Evolutionary conservation across 1,284 basidiomycete species (phyloP), one percentile per base, ranked within the genome.

Genomic region (Cutaneotrichosporon daszewskae): DNA sequence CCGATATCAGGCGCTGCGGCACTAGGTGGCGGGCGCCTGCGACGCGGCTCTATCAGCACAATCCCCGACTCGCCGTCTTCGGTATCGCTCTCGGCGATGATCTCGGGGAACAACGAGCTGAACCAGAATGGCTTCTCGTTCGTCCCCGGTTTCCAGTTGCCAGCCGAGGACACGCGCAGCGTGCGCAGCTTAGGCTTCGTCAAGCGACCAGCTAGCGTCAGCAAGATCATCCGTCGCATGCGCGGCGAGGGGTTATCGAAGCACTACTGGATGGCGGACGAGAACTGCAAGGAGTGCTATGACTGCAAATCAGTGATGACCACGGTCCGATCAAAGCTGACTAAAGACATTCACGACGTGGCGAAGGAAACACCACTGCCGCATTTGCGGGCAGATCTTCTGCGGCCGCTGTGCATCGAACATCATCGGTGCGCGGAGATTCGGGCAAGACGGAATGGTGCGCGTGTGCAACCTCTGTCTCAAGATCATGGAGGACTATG

Each of bases 191-290:
- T 68, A 24, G 68, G 50, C 9, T 52, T 60, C n/a, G 55, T 83
- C 38, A 83, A 83, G 55, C 76, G 82, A 53, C 82, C 83, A 7
- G 83, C 78, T 13, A 89, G 85, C 12, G 88, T 89, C 1, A 89
- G 85, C 24, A 88, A 89, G 70, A 85, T 89, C 19, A 92, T 94
- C 50, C 75, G 88, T 53, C 76, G 87, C 50, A 80, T 94, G 61
- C 77, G 87, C 39, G 89, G 89, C 36, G 88, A 92, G 79, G 73
- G 71, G 4, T 43, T 73, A 47, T 61, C 54, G 44, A 70, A 47
- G 51, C 87, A 92, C 61, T 95, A 94, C 64, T 96, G 91, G 91
- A 94, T 95, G 87, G 87, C 91, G 49, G 95, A 98, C 63, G 88
- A 92, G 60, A 85, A 87, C 45, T 89, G 87, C 59, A 95, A 87